Base-by-base conservation (phyloP, 2,329 filamentous ascomycete genomes). In the Lachnellula subtilissima region DNA sequence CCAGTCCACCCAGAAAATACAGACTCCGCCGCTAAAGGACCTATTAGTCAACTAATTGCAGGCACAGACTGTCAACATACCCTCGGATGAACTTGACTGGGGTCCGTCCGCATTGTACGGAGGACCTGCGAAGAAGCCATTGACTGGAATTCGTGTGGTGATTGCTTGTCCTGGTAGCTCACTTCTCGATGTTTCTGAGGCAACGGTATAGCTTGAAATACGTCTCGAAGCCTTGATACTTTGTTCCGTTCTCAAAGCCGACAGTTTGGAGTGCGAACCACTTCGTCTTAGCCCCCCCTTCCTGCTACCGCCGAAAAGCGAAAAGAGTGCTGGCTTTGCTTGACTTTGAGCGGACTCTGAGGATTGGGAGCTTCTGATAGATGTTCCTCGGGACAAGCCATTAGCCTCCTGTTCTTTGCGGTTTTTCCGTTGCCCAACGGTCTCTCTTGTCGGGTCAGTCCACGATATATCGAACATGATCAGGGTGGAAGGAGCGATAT, bases 1-100 rank as follows among this genome's bases (percentile, higher is more conserved):
- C 74, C 71, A 19, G 76, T 78, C 69, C 74, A 74, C 60, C 71
- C 76, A 0, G 77, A 78, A 35, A 76, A 65, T 2, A 75, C 71
- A 4, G 78, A 79, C 51, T 77, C 78, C 71, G 60, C 57, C n/a
- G 61, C 68, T 52, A 58, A 39, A 5, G 19, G 39, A 14, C 4
- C 14, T n/a, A 57, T 62, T 52, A 65, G 63, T 39, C 55, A 22
- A 50, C 2, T 12, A 50, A 9, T 37, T 36, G 12, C 53, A 22
- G 28, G 17, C 3, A 37, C 5, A 19, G 15, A 40, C 28, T 11
- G 22, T 11, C 5, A 43, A 48, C 55, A 36, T 53, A 67, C 66
- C 61, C 50, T 67, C 61, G 19, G 65, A 68, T 22, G 55, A 49
- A 50, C 49, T 58, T 28, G 62, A 64, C 7, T 28, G 19, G 40